Percentiles rank a stretch among this genome's conserved stretches.
phyloP scores from a whole-genome alignment of 805 yeast species.

The Kodamaea nitidulidarum region DNA sequence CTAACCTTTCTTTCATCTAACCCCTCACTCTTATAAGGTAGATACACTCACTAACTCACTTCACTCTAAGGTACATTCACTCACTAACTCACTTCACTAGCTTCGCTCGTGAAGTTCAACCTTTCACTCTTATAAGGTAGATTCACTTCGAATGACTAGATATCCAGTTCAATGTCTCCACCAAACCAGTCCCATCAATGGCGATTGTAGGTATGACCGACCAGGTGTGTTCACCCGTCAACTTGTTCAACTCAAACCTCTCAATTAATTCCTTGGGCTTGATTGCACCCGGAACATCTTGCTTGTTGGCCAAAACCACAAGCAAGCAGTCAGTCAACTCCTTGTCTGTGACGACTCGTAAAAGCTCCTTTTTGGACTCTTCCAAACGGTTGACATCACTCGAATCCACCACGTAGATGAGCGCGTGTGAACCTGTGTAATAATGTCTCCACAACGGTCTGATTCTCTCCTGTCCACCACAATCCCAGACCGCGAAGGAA shows the following conservation, averaged over 20 bases:
- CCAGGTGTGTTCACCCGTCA: slow-evolving; percentile 70
- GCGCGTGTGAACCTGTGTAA: slow-evolving; percentile 87
- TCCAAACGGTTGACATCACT: slow-evolving; percentile 68
- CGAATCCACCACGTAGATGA: slow-evolving; percentile 86
- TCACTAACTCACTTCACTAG: too few species aligned
- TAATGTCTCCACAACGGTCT: slow-evolving; percentile 95
- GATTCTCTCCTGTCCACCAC: slow-evolving; percentile 92
- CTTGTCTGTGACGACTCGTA: slow-evolving; percentile 74
- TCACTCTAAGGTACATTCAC: too few species aligned
- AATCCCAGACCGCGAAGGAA: slow-evolving; percentile 88
- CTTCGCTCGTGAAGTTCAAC: too few species aligned
- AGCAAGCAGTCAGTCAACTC: slow-evolving; percentile 78
- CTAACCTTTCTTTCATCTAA: not conserved
- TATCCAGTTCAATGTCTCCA: slow-evolving; percentile 85
- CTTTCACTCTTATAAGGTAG: too few species aligned
- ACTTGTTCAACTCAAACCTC: slow-evolving; percentile 56
- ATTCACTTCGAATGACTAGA: slow-evolving; percentile 51
- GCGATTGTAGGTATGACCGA: slow-evolving; percentile 91
- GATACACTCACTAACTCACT: not conserved
- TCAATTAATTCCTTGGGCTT: slow-evolving; percentile 80
- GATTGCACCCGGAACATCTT: slow-evolving; percentile 68
- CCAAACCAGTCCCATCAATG: slow-evolving; percentile 82
- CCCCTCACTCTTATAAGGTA: too few species aligned
- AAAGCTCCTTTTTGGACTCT: slow-evolving; percentile 74
- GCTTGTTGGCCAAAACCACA: slow-evolving; percentile 85